Conservation (phyloP, 306 rosid species). For the Trifolium subterraneum region DNA sequence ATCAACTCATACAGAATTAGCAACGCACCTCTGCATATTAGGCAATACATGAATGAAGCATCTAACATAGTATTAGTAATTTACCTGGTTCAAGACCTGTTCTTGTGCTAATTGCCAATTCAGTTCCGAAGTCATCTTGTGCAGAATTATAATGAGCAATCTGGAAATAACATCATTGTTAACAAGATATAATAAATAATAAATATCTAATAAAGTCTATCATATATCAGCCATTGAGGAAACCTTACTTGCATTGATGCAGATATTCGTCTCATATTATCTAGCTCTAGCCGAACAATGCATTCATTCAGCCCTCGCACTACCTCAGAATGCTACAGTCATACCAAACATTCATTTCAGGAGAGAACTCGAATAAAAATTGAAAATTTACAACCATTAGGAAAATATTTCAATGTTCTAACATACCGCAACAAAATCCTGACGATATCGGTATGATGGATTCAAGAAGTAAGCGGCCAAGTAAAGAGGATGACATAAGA, state of each 20-base stretch:
- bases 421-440: conserved; percentile 84
- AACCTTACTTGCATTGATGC: conserved; percentile 82
- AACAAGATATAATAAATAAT: conserved; percentile 15
- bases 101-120: conserved; percentile 96
- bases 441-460: conserved; percentile 83
- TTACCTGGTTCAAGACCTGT: conserved; percentile 92
- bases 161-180: conserved; percentile 53
- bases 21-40: conserved; percentile 24
- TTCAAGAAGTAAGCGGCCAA: conserved; percentile 94
- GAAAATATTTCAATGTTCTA: conserved; percentile 38
- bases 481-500: conserved; percentile 83
- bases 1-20: conserved; percentile 23
- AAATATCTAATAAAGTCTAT: conserved; percentile 11
- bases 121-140: conserved; percentile 93
- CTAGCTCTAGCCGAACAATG: conserved; percentile 85
- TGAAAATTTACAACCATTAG: conserved; percentile 29
- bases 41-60: conserved; percentile 2
- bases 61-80: conserved; percentile 30
- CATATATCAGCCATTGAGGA: conserved; percentile 33
- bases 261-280: conserved; percentile 73
- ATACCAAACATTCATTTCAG: conserved; percentile 48
- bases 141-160: conserved; percentile 84
- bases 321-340: conserved; percentile 77
- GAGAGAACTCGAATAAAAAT: conserved; percentile 42
- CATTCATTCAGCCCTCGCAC: conserved; percentile 90